Evolutionary conservation across 2,329 filamentous ascomycete genomes (phyloP).

Genomic region (Nectriaceae sp.): DNA sequence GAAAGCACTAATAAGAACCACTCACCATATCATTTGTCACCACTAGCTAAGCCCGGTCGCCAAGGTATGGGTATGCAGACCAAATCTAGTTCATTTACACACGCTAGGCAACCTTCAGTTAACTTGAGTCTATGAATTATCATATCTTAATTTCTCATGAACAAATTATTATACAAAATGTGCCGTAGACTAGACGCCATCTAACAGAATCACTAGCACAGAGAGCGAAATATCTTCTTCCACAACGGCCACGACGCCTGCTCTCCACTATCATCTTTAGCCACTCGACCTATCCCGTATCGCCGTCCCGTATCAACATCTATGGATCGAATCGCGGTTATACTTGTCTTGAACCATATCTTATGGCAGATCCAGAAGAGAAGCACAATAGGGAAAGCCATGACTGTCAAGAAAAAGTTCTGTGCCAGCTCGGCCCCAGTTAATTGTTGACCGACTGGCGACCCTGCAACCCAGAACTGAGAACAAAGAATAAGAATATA

Average conservation of each 20-base stretch:
- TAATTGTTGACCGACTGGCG: slow-evolving; percentile 69
- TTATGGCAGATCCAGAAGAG: slow-evolving; percentile 75
- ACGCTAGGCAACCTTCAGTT: too few relatives aligned
- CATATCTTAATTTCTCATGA: too few relatives aligned
- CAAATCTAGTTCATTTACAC: too few relatives aligned
- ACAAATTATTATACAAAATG: too few relatives aligned
- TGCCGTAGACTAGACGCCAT: too few relatives aligned
- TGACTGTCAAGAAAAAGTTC: slow-evolving; percentile 71
- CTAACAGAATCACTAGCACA: too few relatives aligned
- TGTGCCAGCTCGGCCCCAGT: too few relatives aligned
- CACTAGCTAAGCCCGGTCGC: too few relatives aligned
- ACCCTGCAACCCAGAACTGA: slow-evolving; percentile 86
- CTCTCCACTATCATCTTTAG: slow-evolving; percentile 77
- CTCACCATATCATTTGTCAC: too few relatives aligned
- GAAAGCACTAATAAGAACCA: too few relatives aligned
- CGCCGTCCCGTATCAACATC: slow-evolving; percentile 82
- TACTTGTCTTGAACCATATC: slow-evolving; percentile 66
- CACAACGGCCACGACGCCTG: slow-evolving; percentile 69
- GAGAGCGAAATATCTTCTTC: slow-evolving; percentile 72
- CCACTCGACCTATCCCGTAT: slow-evolving; percentile 76
- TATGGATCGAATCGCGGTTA: slow-evolving; percentile 72
- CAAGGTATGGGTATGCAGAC: too few relatives aligned
- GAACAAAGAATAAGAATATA: slow-evolving; percentile 77
- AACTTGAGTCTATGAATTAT: too few relatives aligned
- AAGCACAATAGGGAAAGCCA: slow-evolving; percentile 68